A percentile compares a stretch with the other conserved stretches of the same genome.
Conservation (phyloP, 441 rosid genomes). For the Erysimum cheiri region DNA sequence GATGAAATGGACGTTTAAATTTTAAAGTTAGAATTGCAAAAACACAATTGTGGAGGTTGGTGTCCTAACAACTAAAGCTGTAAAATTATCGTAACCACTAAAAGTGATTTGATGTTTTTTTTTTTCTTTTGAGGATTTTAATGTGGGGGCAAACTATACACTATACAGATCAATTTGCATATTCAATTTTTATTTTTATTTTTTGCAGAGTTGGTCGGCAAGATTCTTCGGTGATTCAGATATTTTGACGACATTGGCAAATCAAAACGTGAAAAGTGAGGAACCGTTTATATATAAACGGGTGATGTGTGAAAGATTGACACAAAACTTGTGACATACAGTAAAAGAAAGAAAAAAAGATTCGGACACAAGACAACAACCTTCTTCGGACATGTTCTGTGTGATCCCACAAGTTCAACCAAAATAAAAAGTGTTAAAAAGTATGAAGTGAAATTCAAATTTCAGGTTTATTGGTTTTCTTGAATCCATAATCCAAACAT, state of each 20-base stretch:
- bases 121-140: not conserved
- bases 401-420: constrained; percentile 33
- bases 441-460: constrained; percentile 30
- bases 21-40: not conserved
- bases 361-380: constrained; percentile 18
- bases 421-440: not conserved
- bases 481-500: constrained; percentile 3
- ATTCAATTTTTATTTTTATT: not conserved
- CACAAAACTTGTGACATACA: constrained; percentile 43
- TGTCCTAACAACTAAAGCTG: constrained; percentile 46
- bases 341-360: not conserved
- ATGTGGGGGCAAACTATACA: constrained; percentile 28
- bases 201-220: constrained; percentile 34
- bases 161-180: constrained; percentile 1
- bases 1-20: constrained; percentile 6
- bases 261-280: constrained; percentile 34
- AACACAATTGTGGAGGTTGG: constrained; percentile 39
- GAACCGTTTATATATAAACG: constrained; percentile 28
- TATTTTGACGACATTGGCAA: constrained; percentile 7
- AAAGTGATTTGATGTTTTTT: constrained; percentile 32
- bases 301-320: constrained; percentile 37
- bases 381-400: constrained; percentile 32
- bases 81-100: constrained; percentile 42
- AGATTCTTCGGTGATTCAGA: constrained; percentile 33
- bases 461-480: constrained; percentile 20